Conservation (phyloP, 768 basidiomycete genomes). For the Trametes coccinea region DNA sequence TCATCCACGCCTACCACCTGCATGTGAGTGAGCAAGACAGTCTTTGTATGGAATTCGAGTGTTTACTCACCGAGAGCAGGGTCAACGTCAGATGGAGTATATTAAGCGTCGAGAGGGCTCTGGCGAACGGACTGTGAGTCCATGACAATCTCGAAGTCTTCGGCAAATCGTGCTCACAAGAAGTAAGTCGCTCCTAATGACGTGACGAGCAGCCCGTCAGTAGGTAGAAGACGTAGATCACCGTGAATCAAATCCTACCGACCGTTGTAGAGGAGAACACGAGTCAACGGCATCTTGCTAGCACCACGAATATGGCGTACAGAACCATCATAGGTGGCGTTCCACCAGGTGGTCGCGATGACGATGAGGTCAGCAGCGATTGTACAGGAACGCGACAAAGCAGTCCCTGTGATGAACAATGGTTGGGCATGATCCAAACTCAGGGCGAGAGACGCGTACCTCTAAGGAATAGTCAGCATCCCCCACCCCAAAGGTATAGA, state of each 20-base stretch:
- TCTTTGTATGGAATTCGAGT: too few species aligned
- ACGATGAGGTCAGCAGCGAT: neutral
- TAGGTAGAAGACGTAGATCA: too few species aligned
- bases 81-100: neutral
- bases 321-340: neutral
- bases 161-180: neutral
- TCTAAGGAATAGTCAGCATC: too few species aligned
- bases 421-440: too few species aligned
- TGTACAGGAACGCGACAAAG: neutral
- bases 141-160: too few species aligned
- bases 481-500: too few species aligned
- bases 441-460: neutral
- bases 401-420: neutral
- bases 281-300: neutral
- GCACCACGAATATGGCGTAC: neutral
- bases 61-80: neutral
- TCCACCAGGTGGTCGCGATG: conserved; percentile 4
- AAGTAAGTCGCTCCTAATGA: neutral
- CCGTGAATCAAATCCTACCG: neutral
- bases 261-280: neutral
- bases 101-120: neutral
- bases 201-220: too few species aligned
- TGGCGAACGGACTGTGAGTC: neutral
- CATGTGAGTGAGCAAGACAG: too few species aligned
- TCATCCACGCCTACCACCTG: neutral